Percentiles rank a stretch among this genome's conserved stretches.
phyloP scores from a whole-genome alignment of 2,329 filamentous ascomycete species.

The Phaeomoniella chlamydospora region DNA sequence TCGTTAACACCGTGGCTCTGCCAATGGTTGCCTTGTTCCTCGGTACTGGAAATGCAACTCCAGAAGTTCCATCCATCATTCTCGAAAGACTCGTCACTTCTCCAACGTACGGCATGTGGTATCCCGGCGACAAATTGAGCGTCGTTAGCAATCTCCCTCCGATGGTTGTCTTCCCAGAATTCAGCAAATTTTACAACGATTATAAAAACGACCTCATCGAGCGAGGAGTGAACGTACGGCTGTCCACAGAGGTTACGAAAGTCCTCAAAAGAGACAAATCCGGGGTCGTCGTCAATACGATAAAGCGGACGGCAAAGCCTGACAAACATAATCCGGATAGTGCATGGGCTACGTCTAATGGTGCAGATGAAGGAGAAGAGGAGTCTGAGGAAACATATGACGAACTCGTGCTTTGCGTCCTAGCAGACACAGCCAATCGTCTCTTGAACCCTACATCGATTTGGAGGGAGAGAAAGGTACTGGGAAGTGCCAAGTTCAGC shows the following conservation, averaged over 20 bases:
- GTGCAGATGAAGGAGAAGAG: slow-evolving; percentile 21
- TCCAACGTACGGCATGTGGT: slow-evolving; percentile 47
- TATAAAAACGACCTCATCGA: slow-evolving; percentile 38
- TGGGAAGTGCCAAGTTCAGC: slow-evolving; percentile 54
- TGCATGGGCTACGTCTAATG: slow-evolving; percentile 5
- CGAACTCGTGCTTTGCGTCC: slow-evolving; percentile 43
- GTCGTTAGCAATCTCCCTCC: slow-evolving; percentile 39
- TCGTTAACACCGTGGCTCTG: slow-evolving; percentile 55
- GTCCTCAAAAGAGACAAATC: slow-evolving; percentile 34
- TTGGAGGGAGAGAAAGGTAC: slow-evolving; percentile 49
- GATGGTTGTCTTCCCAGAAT: slow-evolving; percentile 48
- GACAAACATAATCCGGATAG: slow-evolving; percentile 9
- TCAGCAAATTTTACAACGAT: slow-evolving; percentile 40
- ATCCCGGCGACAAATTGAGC: slow-evolving; percentile 31
- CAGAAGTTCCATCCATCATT: slow-evolving; percentile 55
- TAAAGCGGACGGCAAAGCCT: slow-evolving; percentile 8
- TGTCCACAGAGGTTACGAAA: slow-evolving; percentile 37
- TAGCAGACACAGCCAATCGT: slow-evolving; percentile 38
- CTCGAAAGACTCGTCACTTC: slow-evolving; percentile 46
- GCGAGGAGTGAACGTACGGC: slow-evolving; percentile 40
- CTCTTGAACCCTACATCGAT: slow-evolving; percentile 36
- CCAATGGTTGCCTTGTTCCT: slow-evolving; percentile 61
- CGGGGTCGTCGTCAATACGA: slow-evolving; percentile 31
- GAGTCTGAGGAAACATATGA: slow-evolving; percentile 38
- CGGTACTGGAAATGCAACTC: slow-evolving; percentile 60